These are phyloP conservation scores for Monascus ruber DNA, from an alignment of 2,329 filamentous ascomycete species.

Conservation along the genomic window DNA sequence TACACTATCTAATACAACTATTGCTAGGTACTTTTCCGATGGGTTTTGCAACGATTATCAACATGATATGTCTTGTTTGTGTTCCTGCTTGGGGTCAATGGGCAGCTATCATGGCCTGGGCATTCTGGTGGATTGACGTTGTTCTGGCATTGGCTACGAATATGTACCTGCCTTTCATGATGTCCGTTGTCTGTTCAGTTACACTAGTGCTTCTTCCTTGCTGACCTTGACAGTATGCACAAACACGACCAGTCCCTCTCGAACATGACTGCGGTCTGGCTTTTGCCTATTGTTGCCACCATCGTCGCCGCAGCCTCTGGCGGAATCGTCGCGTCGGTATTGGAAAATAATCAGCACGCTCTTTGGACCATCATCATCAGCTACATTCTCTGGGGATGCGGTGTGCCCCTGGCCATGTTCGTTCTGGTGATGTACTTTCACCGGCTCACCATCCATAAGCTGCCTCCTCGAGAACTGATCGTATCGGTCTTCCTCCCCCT, in stretches of 20 bases:
- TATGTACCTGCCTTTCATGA: slow-evolving; percentile 45
- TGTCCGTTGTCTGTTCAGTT: slow-evolving; percentile 32
- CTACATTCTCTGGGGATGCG: slow-evolving; percentile 57
- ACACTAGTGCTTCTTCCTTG: too few relatives aligned
- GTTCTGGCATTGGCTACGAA: slow-evolving; percentile 43
- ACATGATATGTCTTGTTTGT: slow-evolving; percentile 52
- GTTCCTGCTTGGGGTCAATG: slow-evolving; percentile 49
- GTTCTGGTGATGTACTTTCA: slow-evolving; percentile 57
- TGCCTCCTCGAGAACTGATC: slow-evolving; percentile 54
- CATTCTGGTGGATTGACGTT: slow-evolving; percentile 48
- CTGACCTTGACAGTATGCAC: too few relatives aligned
- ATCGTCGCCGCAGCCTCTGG: slow-evolving; percentile 54
- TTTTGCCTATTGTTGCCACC: slow-evolving; percentile 55
- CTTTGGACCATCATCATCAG: slow-evolving; percentile 49
- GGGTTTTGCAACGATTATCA: slow-evolving; percentile 57
- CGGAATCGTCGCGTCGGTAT: slow-evolving; percentile 45
- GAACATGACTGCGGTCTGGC: slow-evolving; percentile 50
- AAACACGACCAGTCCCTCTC: slow-evolving; percentile 19
- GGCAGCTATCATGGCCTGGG: slow-evolving; percentile 46
- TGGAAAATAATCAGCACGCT: slow-evolving; percentile 42
- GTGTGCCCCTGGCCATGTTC: slow-evolving; percentile 46
- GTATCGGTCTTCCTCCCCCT: slow-evolving; percentile 55
- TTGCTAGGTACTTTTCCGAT: slow-evolving; percentile 51
- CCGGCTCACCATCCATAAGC: slow-evolving; percentile 51
- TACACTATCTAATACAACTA: too few relatives aligned